These are phyloP conservation scores for Myxozyma neglecta DNA, from an alignment of 805 yeast genomes.

Conservation along the genomic window DNA sequence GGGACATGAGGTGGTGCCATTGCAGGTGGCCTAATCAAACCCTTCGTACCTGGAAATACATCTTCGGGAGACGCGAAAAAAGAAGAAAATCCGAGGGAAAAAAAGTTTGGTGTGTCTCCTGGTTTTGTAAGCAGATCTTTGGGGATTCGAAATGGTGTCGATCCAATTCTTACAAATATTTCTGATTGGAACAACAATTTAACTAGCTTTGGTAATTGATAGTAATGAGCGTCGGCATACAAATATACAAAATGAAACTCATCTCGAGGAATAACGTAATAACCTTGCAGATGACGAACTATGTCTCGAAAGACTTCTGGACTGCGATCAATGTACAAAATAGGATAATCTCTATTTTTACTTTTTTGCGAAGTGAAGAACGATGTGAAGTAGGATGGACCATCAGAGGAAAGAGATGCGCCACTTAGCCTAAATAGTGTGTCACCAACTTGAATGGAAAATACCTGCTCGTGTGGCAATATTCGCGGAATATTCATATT, in stretches of 20 bases:
- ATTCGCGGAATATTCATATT: slow-evolving; percentile 24
- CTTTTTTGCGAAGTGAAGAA: slow-evolving; percentile 48
- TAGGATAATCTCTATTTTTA: slow-evolving; percentile 38
- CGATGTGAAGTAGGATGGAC: slow-evolving; percentile 80
- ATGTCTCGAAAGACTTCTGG: slow-evolving; percentile 68
- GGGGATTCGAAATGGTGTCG: slow-evolving; percentile 58
- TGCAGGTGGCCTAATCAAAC: slow-evolving; percentile 76
- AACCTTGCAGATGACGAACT: slow-evolving; percentile 71
- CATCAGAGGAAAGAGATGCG: slow-evolving; percentile 77
- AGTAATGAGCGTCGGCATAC: slow-evolving; percentile 71
- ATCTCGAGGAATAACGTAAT: slow-evolving; percentile 58
- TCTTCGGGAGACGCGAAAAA: slow-evolving; percentile 53
- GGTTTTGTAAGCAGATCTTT: slow-evolving; percentile 52
- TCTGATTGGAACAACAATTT: slow-evolving; percentile 54
- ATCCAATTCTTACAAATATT: slow-evolving; percentile 59
- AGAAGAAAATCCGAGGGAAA: slow-evolving; percentile 60
- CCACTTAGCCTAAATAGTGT: slow-evolving; percentile 31
- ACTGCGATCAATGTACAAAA: slow-evolving; percentile 69
- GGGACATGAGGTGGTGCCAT: slow-evolving; percentile 56
- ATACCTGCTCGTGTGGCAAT: slow-evolving; percentile 31
- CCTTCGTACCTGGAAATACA: slow-evolving; percentile 40
- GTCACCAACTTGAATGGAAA: slow-evolving; percentile 34
- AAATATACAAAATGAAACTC: slow-evolving; percentile 64
- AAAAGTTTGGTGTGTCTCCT: slow-evolving; percentile 79
- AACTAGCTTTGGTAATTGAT: slow-evolving; percentile 59